Base-by-base conservation (phyloP, 225 moss, liverwort and hornwort genomes). In the Neckera pumila region DNA sequence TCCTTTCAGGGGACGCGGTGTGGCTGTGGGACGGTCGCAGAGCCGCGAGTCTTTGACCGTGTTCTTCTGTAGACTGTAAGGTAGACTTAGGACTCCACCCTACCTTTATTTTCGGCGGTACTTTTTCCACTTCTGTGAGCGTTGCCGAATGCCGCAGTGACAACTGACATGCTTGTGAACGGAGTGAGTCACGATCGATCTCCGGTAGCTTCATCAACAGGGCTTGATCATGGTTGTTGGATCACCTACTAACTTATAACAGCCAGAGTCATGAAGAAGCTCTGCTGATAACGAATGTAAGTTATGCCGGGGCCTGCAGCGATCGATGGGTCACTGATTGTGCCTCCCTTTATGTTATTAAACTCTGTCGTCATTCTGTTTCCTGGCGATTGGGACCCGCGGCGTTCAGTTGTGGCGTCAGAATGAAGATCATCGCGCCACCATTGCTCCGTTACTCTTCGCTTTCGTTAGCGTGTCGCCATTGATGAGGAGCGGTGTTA, bases 361-460 rank as follows among this genome's bases (percentile, higher is more conserved):
- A 49, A 38, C 18, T n/a, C 83, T 45, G 62, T 58, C 65, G 53
- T 86, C 86, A 33, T 84, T 70, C 38, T 85, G 66, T 71, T 75
- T 47, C 58, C 9, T 65, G 71, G 54, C 79, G 33, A 56, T 66
- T 51, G 85, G 72, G 79, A 58, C 61, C 70, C 82, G 79, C 76
- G 72, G 69, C 30, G 30, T n/a, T n/a, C n/a, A n/a, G n/a, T 76
- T 77, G 53, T 90, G 87, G 89, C 86, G 82, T 89, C 85, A 87
- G 57, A 57, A 78, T 58, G 84, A 87, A 87, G 76, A 30, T 43
- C 60, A 64, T 61, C n/a, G 82, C n/a, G 85, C 82, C 33, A 43
- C 42, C 49, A 74, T 57, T 49, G 83, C 74, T 80, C 84, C 86
- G 42, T 84, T n/a, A 59, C 86, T 72, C 79, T 43, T 45, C 43